These are phyloP conservation scores for Mucor indicus DNA, from an alignment of 371 early-diverging fungal genomes.

Conservation along the genomic window DNA sequence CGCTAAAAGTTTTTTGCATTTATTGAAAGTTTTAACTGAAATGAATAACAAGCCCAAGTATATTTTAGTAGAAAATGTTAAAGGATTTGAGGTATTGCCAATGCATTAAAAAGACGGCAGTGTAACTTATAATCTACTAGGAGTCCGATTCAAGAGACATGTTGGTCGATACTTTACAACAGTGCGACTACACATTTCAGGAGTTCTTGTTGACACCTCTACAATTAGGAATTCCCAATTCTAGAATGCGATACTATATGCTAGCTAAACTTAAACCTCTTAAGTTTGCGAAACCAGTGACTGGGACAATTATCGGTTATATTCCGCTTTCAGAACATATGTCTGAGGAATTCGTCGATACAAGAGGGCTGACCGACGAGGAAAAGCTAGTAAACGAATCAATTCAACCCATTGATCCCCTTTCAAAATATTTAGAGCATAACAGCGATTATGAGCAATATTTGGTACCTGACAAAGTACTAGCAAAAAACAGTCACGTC, in stretches of 20 bases:
- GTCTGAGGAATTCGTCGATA: constrained; percentile 32
- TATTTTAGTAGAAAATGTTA: constrained; percentile 81
- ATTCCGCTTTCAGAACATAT: constrained; percentile 44
- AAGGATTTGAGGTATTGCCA: constrained; percentile 82
- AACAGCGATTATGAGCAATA: constrained; percentile 15
- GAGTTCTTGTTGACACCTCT: constrained; percentile 71
- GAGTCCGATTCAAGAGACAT: constrained; percentile 60
- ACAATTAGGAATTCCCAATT: constrained; percentile 68
- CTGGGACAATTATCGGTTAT: constrained; percentile 46
- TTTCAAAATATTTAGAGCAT: constrained; percentile 30
- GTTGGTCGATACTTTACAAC: constrained; percentile 46
- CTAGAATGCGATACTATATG: constrained; percentile 67
- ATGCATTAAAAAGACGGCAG: not conserved
- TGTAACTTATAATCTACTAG: constrained; percentile 12
- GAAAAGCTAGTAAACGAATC: constrained; percentile 26
- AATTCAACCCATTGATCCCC: constrained; percentile 27
- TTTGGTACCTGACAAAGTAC: constrained; percentile 42
- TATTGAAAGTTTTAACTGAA: constrained; percentile 60
- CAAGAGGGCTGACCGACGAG: constrained; percentile 17
- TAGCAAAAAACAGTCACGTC: constrained; percentile 59
- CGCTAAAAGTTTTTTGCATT: constrained; percentile 70
- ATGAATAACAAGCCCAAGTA: constrained; percentile 64
- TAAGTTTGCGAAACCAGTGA: constrained; percentile 40
- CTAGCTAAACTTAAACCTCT: constrained; percentile 45
- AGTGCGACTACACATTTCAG: constrained; percentile 51